These are phyloP conservation scores for Nephelium lappaceum DNA, from an alignment of 345 rosid species.

Conservation along the genomic window DNA sequence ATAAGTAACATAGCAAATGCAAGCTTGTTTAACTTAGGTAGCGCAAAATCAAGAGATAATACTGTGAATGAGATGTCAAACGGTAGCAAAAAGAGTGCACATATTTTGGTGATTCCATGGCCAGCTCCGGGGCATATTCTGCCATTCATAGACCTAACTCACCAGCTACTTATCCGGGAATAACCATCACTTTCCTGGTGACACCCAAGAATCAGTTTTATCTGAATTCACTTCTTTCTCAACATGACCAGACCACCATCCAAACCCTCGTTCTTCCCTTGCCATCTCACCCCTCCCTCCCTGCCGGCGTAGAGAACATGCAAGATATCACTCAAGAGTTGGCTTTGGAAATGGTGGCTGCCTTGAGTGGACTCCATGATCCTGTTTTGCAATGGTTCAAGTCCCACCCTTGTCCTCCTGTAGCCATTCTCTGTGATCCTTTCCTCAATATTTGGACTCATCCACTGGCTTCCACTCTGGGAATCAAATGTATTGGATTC, in stretches of 20 bases:
- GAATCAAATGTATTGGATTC: conserved; percentile 5
- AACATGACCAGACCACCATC: conserved; percentile 1
- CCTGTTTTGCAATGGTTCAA: conserved; percentile 18
- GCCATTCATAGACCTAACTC: conserved; percentile 18
- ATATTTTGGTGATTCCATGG: conserved; percentile 24
- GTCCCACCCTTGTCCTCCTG: conserved; percentile 19
- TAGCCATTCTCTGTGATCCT: conserved; percentile 8
- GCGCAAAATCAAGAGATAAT: too few species aligned
- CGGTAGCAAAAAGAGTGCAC: neutral
- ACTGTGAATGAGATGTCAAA: neutral
- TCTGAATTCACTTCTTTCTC: conserved; percentile 21
- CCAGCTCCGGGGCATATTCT: conserved; percentile 29
- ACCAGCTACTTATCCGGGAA: conserved; percentile 24
- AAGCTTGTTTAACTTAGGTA: too few species aligned
- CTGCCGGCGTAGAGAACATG: conserved; percentile 18
- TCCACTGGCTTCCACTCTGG: conserved; percentile 1
- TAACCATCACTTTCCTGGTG: conserved; percentile 13
- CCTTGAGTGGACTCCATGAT: conserved; percentile 19
- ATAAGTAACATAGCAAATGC: too few species aligned
- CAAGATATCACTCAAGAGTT: neutral
- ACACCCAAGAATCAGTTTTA: conserved; percentile 23
- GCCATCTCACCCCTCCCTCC: conserved; percentile 19
- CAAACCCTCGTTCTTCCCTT: conserved; percentile 23
- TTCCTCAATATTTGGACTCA: conserved; percentile 14
- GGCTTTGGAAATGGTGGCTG: neutral